Conservation (phyloP, 140 eudicot genomes). For the Erigeron philadelphicus region DNA sequence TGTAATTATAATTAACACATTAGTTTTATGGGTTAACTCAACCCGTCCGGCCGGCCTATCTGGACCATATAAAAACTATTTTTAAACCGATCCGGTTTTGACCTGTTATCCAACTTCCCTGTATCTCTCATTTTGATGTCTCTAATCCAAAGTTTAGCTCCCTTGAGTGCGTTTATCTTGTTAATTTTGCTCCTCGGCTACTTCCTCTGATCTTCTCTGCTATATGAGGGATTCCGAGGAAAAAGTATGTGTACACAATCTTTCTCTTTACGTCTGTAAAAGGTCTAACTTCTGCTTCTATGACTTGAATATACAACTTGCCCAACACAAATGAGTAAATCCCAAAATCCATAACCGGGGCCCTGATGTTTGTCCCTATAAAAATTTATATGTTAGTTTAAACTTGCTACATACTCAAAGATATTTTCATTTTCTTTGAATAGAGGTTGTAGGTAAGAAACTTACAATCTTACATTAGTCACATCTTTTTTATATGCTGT, state of each 20-base stretch:
- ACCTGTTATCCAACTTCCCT: background rate
- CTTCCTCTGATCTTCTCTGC: background rate
- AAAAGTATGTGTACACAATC: background rate
- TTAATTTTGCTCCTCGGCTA: background rate
- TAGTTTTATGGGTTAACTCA: background rate
- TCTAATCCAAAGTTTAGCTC: background rate
- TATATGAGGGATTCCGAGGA: background rate
- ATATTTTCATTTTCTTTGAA: background rate
- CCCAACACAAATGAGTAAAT: background rate
- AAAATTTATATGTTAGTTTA: background rate
- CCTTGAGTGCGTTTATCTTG: background rate
- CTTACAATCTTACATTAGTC: background rate
- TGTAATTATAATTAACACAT: background rate
- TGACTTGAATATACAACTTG: background rate
- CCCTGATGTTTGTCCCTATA: background rate
- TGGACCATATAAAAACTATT: background rate
- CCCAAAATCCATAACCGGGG: background rate
- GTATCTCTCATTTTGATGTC: background rate
- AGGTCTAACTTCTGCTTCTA: background rate
- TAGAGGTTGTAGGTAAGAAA: background rate
- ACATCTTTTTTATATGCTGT: conserved; percentile 1
- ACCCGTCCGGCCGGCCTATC: background rate
- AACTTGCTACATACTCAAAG: conserved; percentile 7
- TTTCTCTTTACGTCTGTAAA: background rate
- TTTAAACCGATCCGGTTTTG: background rate